Percentiles rank a stretch among this genome's conserved stretches.
phyloP scores from a whole-genome alignment of 306 rosid genomes.

The Benincasa hispida region DNA sequence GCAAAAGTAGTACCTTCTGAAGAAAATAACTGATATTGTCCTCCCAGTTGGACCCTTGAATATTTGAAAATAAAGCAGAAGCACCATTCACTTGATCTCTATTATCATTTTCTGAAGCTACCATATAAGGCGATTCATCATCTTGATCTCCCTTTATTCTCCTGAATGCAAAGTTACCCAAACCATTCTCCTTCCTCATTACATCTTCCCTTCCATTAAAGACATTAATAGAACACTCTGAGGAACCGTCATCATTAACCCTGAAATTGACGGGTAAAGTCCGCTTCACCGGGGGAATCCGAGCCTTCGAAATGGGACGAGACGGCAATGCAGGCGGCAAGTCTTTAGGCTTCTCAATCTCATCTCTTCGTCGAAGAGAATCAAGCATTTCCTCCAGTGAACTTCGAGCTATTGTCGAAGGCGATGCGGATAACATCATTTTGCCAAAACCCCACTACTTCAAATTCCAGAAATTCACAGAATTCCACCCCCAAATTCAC shows the following conservation, averaged over 20 bases:
- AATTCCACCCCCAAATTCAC: slow-evolving; percentile 20
- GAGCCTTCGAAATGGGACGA: slow-evolving; percentile 60
- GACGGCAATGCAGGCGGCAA: slow-evolving; percentile 93
- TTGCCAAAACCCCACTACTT: slow-evolving; percentile 5
- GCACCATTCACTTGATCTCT: slow-evolving; percentile 15
- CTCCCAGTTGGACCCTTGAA: slow-evolving; percentile 28
- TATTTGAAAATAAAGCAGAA: slow-evolving; percentile 17
- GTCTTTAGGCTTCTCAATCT: slow-evolving; percentile 64
- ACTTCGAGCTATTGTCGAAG: slow-evolving; percentile 54
- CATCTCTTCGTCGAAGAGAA: slow-evolving; percentile 69
- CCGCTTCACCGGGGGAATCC: slow-evolving; percentile 64
- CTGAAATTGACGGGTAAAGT: slow-evolving; percentile 50
- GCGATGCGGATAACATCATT: slow-evolving; percentile 62
- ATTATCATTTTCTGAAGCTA: slow-evolving; percentile 21
- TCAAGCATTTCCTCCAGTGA: slow-evolving; percentile 96
- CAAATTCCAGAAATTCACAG: slow-evolving; percentile 14
- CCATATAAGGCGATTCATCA: slow-evolving; percentile 57
- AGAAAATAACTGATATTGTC: slow-evolving; percentile 74
- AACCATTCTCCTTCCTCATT: slow-evolving; percentile 31
- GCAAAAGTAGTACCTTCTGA: slow-evolving; percentile 46
- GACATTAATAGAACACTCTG: slow-evolving; percentile 22
- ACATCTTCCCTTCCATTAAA: slow-evolving; percentile 25
- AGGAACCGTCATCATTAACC: slow-evolving; percentile 9
- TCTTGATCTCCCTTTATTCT: slow-evolving; percentile 30
- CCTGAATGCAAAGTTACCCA: slow-evolving; percentile 49